A percentile compares a stretch with the other conserved stretches of the same genome.
phyloP scores from a whole-genome alignment of 176 grass and related monocot species.

The Avena sativa region DNA sequence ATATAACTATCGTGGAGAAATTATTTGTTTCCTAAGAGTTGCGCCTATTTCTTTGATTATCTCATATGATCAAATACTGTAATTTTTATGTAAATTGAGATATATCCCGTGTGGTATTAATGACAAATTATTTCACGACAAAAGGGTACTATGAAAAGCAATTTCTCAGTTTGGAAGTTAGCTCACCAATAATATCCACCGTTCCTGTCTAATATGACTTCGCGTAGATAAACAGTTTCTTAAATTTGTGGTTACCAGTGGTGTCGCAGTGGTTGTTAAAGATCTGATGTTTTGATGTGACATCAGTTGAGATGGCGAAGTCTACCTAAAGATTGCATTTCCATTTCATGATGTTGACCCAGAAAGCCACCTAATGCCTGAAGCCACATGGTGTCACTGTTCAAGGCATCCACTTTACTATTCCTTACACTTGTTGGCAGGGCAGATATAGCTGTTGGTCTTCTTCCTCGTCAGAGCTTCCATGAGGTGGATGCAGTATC shows the following conservation, averaged over 20 bases:
- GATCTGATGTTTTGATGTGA: conserved; percentile 34
- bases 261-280: neutral
- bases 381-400: conserved; percentile 19
- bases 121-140: conserved; percentile 33
- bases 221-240: conserved; percentile 6
- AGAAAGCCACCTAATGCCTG: conserved; percentile 20
- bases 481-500: conserved; percentile 45
- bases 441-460: conserved; percentile 23
- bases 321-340: conserved; percentile 41
- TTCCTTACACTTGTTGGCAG: conserved; percentile 52
- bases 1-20: neutral
- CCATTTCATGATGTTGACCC: conserved; percentile 44
- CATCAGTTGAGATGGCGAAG: conserved; percentile 39
- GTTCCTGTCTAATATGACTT: conserved; percentile 16
- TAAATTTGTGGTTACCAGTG: conserved; percentile 18
- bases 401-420: conserved; percentile 27
- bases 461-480: conserved; percentile 35
- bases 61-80: neutral
- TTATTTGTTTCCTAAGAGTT: neutral
- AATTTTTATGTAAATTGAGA: neutral
- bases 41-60: neutral
- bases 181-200: conserved; percentile 42
- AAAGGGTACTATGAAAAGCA: conserved; percentile 13
- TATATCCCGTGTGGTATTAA: conserved; percentile 19
- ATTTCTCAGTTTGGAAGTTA: conserved; percentile 27